Evolutionary conservation across 805 yeast species (phyloP).

Genomic region (Lipomyces chichibuensis): DNA sequence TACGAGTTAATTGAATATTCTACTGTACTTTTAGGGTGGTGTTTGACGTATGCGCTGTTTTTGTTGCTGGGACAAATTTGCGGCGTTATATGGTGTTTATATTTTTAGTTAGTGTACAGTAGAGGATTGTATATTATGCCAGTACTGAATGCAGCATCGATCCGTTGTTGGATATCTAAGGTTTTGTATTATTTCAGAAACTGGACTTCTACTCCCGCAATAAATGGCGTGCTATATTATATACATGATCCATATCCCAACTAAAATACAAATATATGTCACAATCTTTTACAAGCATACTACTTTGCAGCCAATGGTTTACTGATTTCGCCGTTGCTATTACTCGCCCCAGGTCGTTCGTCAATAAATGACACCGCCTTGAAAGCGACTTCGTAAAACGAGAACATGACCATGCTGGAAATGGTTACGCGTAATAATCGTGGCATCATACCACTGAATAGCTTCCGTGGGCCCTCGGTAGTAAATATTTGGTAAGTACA

Average conservation of each 20-base stretch:
- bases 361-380: conserved; percentile 3
- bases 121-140: not conserved
- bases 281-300: not conserved
- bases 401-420: conserved; percentile 25
- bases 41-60: not conserved
- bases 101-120: not conserved
- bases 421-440: conserved; percentile 24
- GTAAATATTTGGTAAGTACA: conserved; percentile 45
- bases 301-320: not conserved
- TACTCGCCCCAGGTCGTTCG: not conserved
- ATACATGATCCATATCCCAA: not conserved
- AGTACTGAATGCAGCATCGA: not conserved
- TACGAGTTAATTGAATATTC: not conserved
- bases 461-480: conserved; percentile 46
- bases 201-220: not conserved
- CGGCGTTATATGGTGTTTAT: not conserved
- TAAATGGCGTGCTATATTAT: not conserved
- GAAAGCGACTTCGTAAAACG: conserved; percentile 18
- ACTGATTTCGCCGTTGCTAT: not conserved
- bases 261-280: not conserved
- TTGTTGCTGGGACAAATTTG: not conserved
- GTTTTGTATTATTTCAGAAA: not conserved
- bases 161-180: not conserved
- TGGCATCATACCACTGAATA: conserved; percentile 29
- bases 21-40: not conserved